phyloP scores from a whole-genome alignment of 176 grass and related monocot genomes.

The Raddia guianensis region DNA sequence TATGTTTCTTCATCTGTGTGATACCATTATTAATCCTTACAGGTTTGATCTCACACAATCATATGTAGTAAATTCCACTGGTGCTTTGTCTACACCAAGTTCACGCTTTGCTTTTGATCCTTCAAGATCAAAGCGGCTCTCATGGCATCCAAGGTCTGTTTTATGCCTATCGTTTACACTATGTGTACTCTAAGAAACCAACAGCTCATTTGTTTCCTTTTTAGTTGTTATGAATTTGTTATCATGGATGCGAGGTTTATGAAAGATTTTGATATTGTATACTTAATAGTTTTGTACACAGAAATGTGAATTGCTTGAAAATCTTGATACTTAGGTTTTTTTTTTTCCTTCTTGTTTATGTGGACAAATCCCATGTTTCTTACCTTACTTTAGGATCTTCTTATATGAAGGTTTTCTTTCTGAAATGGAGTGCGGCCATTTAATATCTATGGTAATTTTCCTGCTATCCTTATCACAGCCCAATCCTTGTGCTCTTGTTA shows the following conservation, averaged over 20 bases:
- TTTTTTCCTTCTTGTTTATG: conserved; percentile 32
- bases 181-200: neutral
- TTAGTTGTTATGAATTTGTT: conserved; percentile 10
- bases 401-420: conserved; percentile 93
- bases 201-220: neutral
- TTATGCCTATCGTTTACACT: neutral
- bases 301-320: neutral
- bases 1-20: neutral
- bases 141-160: conserved; percentile 75
- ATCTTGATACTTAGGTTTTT: neutral
- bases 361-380: conserved; percentile 52
- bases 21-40: conserved; percentile 24
- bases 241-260: neutral
- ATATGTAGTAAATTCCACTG: conserved; percentile 5
- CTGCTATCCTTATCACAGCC: conserved; percentile 10
- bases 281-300: conserved; percentile 14
- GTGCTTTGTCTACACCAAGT: conserved; percentile 17
- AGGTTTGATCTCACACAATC: conserved; percentile 29
- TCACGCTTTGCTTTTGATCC: conserved; percentile 54
- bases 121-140: conserved; percentile 67
- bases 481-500: conserved; percentile 19
- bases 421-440: conserved; percentile 67
- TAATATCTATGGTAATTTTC: conserved; percentile 81
- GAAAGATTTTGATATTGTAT: conserved; percentile 3
- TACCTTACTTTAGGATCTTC: conserved; percentile 84